Base-by-base conservation (phyloP, 2,329 filamentous ascomycete genomes). In the Xylariaceae sp. region DNA sequence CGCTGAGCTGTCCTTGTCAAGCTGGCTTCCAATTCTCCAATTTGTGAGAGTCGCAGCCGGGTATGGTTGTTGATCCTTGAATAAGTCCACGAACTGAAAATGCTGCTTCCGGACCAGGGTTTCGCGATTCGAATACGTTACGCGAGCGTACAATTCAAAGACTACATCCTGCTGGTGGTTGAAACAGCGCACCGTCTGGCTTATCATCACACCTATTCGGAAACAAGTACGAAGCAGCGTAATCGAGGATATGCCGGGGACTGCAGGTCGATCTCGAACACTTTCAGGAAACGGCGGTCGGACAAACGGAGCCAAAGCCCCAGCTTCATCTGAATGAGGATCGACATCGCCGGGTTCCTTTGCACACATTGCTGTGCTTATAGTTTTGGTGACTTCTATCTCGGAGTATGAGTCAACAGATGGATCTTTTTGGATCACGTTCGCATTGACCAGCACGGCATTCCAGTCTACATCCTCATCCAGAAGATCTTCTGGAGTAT, bases 81-180 rank as follows among this genome's bases (percentile, higher is more conserved):
- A 87, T 0, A 90, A 70, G 64, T 89, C 87, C 34, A 78, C 76
- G 46, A 90, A 82, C n/a, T 84, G 79, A 60, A 90, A 89, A 53
- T 83, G 76, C 66, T 91, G 87, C 60, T 79, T 83, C 17, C 69
- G 75, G 6, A 67, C 64, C 6, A 74, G 70, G 11, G 73, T 71
- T 53, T 87, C 82, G 0, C 87, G 80, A 51, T 75, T 80, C 0
- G 87, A 88, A 48, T 78, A 78, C 1, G 76, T 75, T 2, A 90
- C 82, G 23, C 83, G 78, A 3, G 85, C 86, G 66, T 86, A 91
- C 0, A 90, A 71, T 67, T 90, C 87, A 57, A 90, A 80, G 0
- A 82, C 68, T 3, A 76, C 76, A 0, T 74, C 66, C 17, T 74
- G 71, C n/a, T 74, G 69, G 8, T 73, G 63, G 9, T 62, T 66